These are phyloP conservation scores for Teratosphaeria zuluensis DNA, from an alignment of 2,329 filamentous ascomycete species.

Conservation along the genomic window DNA sequence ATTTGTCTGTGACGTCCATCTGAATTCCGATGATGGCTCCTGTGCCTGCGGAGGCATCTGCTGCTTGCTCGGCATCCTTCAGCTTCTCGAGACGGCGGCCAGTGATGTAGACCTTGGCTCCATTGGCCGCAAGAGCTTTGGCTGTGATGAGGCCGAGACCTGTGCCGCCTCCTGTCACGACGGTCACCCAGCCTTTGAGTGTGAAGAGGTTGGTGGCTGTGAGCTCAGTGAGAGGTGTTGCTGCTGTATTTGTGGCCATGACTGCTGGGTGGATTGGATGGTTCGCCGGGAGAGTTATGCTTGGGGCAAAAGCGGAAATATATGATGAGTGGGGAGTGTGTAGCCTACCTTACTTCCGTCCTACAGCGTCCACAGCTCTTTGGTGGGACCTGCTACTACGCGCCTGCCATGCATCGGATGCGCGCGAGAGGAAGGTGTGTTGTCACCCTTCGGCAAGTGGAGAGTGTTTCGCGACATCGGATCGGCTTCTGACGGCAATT, in stretches of 20 bases:
- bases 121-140: conserved; percentile 38
- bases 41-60: conserved; percentile 47
- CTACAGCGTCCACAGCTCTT: background rate
- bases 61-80: conserved; percentile 27
- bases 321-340: background rate
- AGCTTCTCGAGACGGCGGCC: conserved; percentile 38
- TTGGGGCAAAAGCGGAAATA: background rate
- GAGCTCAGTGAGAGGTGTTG: conserved; percentile 11
- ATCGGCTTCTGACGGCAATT: background rate
- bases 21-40: conserved; percentile 42
- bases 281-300: background rate
- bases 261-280: background rate
- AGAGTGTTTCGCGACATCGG: background rate
- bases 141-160: conserved; percentile 41
- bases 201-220: conserved; percentile 26
- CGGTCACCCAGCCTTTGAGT: conserved; percentile 30
- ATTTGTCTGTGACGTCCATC: conserved; percentile 25
- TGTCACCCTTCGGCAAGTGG: background rate
- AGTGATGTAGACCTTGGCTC: conserved; percentile 40
- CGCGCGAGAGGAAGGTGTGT: background rate
- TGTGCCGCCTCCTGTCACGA: conserved; percentile 38
- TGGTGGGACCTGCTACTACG: background rate
- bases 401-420: background rate
- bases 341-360: background rate
- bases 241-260: background rate